These are phyloP conservation scores for Acanthamoeba sp. DNA, from an alignment of 208 protist genomes.

Conservation along the genomic window DNA sequence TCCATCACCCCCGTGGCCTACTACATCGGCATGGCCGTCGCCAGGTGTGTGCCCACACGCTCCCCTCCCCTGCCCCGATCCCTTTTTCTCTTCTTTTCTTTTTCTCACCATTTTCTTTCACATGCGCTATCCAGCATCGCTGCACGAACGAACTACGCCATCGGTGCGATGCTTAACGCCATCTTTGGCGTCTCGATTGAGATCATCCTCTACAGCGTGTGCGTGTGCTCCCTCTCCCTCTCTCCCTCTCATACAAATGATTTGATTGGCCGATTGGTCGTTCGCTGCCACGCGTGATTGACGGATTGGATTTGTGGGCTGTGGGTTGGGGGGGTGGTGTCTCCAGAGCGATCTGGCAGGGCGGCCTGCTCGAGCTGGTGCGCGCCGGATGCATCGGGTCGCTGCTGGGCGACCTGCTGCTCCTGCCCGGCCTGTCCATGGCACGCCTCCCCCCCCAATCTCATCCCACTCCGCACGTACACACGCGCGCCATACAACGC, in stretches of 20 bases:
- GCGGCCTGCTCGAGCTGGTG: conserved; percentile 70
- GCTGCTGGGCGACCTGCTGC: conserved; percentile 84
- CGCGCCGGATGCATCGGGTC: conserved; percentile 58
- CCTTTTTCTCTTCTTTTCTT: no score
- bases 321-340: background rate
- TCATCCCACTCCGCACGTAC: background rate
- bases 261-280: no score
- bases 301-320: no score
- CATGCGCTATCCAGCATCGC: conserved; percentile 72
- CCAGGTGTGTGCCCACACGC: background rate
- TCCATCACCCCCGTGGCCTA: conserved; percentile 89
- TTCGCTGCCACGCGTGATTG: no score
- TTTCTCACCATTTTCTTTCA: no score
- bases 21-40: conserved; percentile 87
- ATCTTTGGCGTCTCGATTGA: conserved; percentile 91
- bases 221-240: conserved; percentile 62
- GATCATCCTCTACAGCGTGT: conserved; percentile 87
- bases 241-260: no score
- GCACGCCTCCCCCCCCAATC: background rate
- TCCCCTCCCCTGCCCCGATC: no score
- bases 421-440: conserved; percentile 89
- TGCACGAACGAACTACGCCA: conserved; percentile 88
- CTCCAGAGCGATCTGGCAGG: conserved; percentile 65
- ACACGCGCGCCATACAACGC: background rate
- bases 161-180: conserved; percentile 90